phyloP scores from a whole-genome alignment of 129 eudicot species.

The Glebionis coronaria region DNA sequence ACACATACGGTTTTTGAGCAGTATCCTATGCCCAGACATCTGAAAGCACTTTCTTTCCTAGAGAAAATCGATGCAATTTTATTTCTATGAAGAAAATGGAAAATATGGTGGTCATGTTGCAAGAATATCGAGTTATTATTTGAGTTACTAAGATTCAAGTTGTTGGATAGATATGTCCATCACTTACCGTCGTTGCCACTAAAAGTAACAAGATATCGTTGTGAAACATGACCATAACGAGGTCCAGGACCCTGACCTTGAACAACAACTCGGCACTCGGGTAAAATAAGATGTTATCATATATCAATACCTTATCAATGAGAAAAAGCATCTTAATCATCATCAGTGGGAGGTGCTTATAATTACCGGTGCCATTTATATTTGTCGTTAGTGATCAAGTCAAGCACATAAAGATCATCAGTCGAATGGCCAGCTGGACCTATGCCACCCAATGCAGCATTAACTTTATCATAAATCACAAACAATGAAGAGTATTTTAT shows the following conservation, averaged over 20 bases:
- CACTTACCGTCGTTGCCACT: constrained; percentile 95
- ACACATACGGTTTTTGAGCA: constrained; percentile 89
- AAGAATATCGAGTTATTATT: background rate
- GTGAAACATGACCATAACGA: constrained; percentile 91
- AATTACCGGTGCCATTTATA: constrained; percentile 99
- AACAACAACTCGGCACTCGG: constrained; percentile 72
- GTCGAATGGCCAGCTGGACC: constrained; percentile 99
- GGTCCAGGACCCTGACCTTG: constrained; percentile 99
- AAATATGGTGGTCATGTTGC: background rate
- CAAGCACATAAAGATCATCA: constrained; percentile 91
- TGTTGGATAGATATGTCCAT: background rate
- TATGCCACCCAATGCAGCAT: constrained; percentile 77
- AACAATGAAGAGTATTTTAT: background rate
- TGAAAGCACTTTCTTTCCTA: constrained; percentile 90
- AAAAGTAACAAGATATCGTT: constrained; percentile 81
- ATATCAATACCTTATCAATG: background rate
- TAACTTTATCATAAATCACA: constrained; percentile 26
- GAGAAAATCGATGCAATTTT: constrained; percentile 13
- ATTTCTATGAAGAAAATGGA: constrained; percentile 10
- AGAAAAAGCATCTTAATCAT: background rate
- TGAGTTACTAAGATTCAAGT: background rate
- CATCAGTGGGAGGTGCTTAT: constrained; percentile 11
- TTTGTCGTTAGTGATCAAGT: constrained; percentile 80
- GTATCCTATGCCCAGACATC: constrained; percentile 97
- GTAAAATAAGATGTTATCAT: constrained; percentile 16